Evolutionary conservation across 1,284 basidiomycete species (phyloP), one percentile per base, ranked within the genome.

Genomic region (Hemileccinum hortonii): DNA sequence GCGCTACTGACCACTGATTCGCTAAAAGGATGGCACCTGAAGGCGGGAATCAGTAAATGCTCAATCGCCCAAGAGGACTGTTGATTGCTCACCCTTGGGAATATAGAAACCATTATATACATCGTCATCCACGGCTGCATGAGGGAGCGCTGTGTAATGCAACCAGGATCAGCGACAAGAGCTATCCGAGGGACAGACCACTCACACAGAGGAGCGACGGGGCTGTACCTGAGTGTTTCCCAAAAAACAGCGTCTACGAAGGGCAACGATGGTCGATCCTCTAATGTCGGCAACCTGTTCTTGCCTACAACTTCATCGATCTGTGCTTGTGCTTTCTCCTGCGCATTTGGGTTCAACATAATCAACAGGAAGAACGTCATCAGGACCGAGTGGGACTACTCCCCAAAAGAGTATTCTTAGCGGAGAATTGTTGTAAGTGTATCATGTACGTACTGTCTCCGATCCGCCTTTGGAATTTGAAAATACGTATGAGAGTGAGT

Each of bases 341-440:
- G 67, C 3, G 64, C 63, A 15, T 59, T 51, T 0, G 73, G 75
- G 40, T 66, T 50, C 6, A 63, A 29, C n/a, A 67, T 50, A 61
- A 76, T 71, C 33, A 65, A 61, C 14, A 76, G 53, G 29, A 75
- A 59, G 47, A 73, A 69, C 9, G 65, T 56, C 57, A 51, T 47
- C 5, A 60, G 36, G 9, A 30, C 51, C 1, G 59, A 43, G 33
- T 44, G 11, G 0, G 58, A 49, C 57, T 58, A 19, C 24, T 14
- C 24, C 18, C 37, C 15, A 8, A 29, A 16, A 6, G 16, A 22
- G n/a, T 26, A 18, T 16, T 19, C 10, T 40, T 5, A 40, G n/a
- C 37, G 10, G 10, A 12, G n/a, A 19, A 9, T 19, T 14, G 14
- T 14, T 9, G 14, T 16, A 22, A 18, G 29, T 15, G 36, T 35